Evolutionary conservation across 805 yeast genomes (phyloP), one percentile per base, ranked within the genome.

Genomic region (Candida peoriensis): DNA sequence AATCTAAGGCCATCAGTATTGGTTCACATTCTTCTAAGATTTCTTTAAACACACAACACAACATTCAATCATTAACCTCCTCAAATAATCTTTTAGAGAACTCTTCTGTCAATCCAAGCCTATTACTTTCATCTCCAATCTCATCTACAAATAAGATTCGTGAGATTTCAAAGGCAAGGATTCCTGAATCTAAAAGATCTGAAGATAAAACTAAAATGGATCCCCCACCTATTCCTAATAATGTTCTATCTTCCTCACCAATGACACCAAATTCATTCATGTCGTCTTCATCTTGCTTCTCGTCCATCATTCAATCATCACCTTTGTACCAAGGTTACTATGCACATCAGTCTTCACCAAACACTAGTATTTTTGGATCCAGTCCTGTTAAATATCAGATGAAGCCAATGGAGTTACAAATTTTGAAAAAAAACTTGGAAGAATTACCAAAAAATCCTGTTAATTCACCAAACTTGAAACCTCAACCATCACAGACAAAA

Each of bases 271-370:
- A 37, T 23, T 20, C 22, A 8, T 20, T 20, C 22, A 8, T 10
- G 8, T 19, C 24, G 2, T 32, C 44, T 13, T 45, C 54, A 1
- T 50, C 54, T 9, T 48, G 54, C 20, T 53, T 53, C 32, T 52
- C 58, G 6, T 50, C 57, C 15, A 50, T 52, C 17, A 47, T 52
- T 34, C 53, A 49, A 28, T 53, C 57, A 6, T 53, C 58, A 4
- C 58, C 58, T 2, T 34, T 53, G n/a, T 50, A 53, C 15, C 54
- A 50, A 20, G 54, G 55, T 2, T 53, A 48, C 34, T 53, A 52
- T 26, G 47, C 45, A 8, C 44, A 46, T 22, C 47, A 44, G 15
- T 33, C 49, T 9, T 44, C 56, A 3, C 53, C 55, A 15, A 36
- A 32, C 9, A 42, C 54, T 2, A 38, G 43, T 10, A 15, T 38